Evolutionary conservation across 495 filamentous ascomycete genomes (phyloP).

Genomic region (Aspergillus indologenus): DNA sequence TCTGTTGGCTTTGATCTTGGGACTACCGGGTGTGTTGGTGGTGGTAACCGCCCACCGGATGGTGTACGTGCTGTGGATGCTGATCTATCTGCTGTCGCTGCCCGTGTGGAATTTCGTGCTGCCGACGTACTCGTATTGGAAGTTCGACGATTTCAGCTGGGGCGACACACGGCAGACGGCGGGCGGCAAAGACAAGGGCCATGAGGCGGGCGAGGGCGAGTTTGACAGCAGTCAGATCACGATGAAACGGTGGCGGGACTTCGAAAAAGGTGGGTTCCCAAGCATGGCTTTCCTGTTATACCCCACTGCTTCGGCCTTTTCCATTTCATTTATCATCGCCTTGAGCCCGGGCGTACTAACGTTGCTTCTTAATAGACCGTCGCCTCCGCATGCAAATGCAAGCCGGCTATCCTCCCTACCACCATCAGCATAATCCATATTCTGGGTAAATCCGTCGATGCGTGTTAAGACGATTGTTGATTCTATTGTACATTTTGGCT

Average conservation of each 20-base stretch:
- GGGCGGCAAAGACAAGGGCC: slow-evolving; percentile 81
- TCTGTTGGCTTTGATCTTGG: slow-evolving; percentile 87
- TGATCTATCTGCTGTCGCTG: slow-evolving; percentile 88
- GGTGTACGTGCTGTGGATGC: slow-evolving; percentile 95
- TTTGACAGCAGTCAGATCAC: slow-evolving; percentile 98
- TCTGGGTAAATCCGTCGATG: too few relatives aligned
- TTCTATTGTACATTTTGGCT: too few relatives aligned
- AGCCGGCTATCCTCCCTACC: neutral
- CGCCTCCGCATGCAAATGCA: slow-evolving; percentile 21
- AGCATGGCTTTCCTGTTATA: neutral
- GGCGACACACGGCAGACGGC: slow-evolving; percentile 96
- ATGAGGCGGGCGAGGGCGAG: slow-evolving; percentile 86
- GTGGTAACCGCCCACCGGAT: slow-evolving; percentile 92
- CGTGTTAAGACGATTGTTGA: too few relatives aligned
- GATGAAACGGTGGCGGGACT: slow-evolving; percentile 97
- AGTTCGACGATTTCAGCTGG: slow-evolving; percentile 99
- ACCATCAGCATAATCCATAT: neutral
- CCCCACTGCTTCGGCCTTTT: neutral
- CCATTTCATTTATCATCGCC: neutral
- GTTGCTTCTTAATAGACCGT: slow-evolving; percentile 17
- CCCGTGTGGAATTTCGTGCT: slow-evolving; percentile 98
- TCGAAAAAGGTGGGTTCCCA: slow-evolving; percentile 66
- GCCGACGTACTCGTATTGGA: slow-evolving; percentile 95
- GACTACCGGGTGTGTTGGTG: slow-evolving; percentile 88
- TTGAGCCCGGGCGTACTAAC: neutral